Evolutionary conservation across 1,284 basidiomycete genomes (phyloP).

Genomic region (Calocybe gambosa): DNA sequence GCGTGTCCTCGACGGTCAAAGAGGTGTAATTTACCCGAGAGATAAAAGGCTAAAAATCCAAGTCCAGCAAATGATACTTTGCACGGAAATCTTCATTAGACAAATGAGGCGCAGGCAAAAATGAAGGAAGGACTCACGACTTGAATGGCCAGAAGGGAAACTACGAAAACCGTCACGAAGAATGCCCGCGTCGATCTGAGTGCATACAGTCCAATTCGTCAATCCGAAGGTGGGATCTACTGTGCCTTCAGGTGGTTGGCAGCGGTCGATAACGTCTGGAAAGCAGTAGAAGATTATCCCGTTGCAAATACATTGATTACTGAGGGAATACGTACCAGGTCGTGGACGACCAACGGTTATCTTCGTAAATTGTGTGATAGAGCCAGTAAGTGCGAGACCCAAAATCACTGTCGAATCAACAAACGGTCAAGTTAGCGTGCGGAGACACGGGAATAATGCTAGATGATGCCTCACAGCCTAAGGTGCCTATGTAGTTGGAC

Average conservation of each 20-base stretch:
- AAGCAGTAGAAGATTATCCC: background rate
- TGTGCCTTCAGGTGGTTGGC: slow-evolving; percentile 65
- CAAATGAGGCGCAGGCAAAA: background rate
- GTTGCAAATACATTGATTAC: no score
- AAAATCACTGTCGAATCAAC: slow-evolving; percentile 72
- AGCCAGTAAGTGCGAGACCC: slow-evolving; percentile 68
- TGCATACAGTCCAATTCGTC: slow-evolving; percentile 75
- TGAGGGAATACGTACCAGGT: slow-evolving; percentile 64
- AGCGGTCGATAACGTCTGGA: slow-evolving; percentile 75
- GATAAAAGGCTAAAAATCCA: slow-evolving; percentile 84
- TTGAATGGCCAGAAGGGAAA: slow-evolving; percentile 92
- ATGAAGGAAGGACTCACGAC: slow-evolving; percentile 41
- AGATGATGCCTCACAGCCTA: slow-evolving; percentile 59
- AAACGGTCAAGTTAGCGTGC: slow-evolving; percentile 3
- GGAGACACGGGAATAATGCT: slow-evolving; percentile 6
- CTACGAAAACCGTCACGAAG: slow-evolving; percentile 87
- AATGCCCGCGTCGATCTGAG: slow-evolving; percentile 51
- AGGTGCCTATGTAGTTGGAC: slow-evolving; percentile 43
- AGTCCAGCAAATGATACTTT: slow-evolving; percentile 89
- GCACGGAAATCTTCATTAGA: slow-evolving; percentile 4
- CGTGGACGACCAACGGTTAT: slow-evolving; percentile 87
- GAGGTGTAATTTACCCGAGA: slow-evolving; percentile 88
- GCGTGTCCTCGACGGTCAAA: slow-evolving; percentile 81
- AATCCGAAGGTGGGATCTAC: slow-evolving; percentile 72
- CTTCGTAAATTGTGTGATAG: slow-evolving; percentile 83